Base-by-base conservation (phyloP, 2,329 filamentous ascomycete genomes). In the Sporothrix variecibatus region DNA sequence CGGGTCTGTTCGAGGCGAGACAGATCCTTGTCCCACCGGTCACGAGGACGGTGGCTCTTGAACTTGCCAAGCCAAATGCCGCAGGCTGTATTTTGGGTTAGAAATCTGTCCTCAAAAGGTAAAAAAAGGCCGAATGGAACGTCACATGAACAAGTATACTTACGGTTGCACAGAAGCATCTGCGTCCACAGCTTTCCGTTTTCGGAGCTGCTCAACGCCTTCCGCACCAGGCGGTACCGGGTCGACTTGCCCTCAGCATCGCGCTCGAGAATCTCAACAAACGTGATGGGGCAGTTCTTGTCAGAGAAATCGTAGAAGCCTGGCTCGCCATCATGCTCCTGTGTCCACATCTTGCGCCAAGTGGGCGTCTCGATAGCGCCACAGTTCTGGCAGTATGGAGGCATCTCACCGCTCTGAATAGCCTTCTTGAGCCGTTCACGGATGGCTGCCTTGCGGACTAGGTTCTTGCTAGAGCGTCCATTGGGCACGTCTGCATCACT, bases 291-390 rank as follows among this genome's bases (percentile, higher is more conserved):
- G 0, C 92, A 92, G 65, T 92, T 91, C 78, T 92, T 91, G 75
- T 93, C 90, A 0, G 91, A 93, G 72, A 92, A 90, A 74, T 94
- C 90, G 65, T 93, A 87, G 75, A 91, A 89, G 2, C 88, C 87
- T 0, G 94, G 94, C 43, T 87, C 87, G 0, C 94, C 94, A 20
- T 89, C 85, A 64, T 91, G 87, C 8, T 93, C 87, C 79, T 94
- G 94, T n/a, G 91, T 90, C 87, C 92, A 98, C 15, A 96, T 94
- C 79, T 95, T 96, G 75, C 96, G 91, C 96, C 96, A 99, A 0
- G 95, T 98, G 0, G 95, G 94, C 0, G 96, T 99, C 79, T 98
- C 93, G 74, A 99, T 97, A 7, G 94, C 93, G 6, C 96, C 96
- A 79, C 96, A 99, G 79, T 98, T 97, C 76, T 89, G 89, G 81